A percentile compares a stretch with the other conserved stretches of the same genome.
Evolutionary conservation across 2,329 filamentous ascomycete species (phyloP).

Genomic region (Neonectria hederae): DNA sequence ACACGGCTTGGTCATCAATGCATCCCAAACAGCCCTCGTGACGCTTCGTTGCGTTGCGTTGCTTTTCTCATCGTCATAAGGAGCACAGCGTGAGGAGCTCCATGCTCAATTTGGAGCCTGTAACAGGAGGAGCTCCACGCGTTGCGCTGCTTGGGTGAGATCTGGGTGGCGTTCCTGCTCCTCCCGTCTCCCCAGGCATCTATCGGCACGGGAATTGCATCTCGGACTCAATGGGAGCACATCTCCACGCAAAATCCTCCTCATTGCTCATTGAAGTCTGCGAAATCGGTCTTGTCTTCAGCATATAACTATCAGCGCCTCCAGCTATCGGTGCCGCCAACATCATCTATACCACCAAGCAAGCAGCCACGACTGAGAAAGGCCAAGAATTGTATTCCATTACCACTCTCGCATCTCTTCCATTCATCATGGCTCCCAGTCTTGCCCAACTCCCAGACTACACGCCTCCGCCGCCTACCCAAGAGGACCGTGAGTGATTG

Average conservation of each 20-base stretch:
- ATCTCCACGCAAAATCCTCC: neutral
- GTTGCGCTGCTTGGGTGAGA: neutral
- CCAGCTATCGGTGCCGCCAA: neutral
- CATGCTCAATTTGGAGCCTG: neutral
- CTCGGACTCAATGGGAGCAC: neutral
- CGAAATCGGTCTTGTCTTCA: conserved; percentile 11
- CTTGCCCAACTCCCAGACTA: conserved; percentile 17
- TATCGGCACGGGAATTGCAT: neutral
- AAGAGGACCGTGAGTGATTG: conserved; percentile 17
- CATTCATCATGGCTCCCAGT: conserved; percentile 13
- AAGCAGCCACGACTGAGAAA: neutral
- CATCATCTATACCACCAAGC: neutral
- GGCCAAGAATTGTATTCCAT: neutral
- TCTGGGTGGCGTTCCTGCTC: conserved; percentile 3
- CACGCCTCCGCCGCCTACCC: conserved; percentile 12
- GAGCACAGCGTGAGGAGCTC: conserved; percentile 14
- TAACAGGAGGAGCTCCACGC: conserved; percentile 15
- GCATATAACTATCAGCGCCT: conserved; percentile 7
- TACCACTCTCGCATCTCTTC: neutral
- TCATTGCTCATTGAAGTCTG: neutral
- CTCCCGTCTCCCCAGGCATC: neutral
- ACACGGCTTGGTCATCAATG: neutral
- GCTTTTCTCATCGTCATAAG: neutral
- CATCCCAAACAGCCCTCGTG: neutral
- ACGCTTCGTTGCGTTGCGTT: neutral